Evolutionary conservation across 139 green algal genomes (phyloP).

Genomic region (Desmodesmus armatus): DNA sequence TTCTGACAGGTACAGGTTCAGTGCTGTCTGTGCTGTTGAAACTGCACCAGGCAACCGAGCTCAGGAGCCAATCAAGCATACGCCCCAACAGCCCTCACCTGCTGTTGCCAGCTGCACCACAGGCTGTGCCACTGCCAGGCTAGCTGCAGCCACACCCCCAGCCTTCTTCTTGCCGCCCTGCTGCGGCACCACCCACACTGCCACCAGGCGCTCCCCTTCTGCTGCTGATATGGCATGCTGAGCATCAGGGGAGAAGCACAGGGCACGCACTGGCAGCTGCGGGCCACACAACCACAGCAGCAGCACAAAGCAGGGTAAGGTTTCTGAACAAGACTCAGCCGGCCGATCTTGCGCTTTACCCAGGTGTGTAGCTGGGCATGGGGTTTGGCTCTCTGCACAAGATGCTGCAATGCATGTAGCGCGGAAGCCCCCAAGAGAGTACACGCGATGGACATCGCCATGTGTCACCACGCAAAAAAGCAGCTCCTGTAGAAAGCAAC

Average conservation of each 20-base stretch:
- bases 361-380: neutral
- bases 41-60: no score
- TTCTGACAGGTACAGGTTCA: no score
- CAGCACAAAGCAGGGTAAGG: neutral
- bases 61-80: no score
- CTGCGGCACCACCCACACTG: conserved; percentile 62
- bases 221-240: conserved; percentile 64
- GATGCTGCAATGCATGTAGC: no score
- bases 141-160: conserved; percentile 47
- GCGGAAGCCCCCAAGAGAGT: no score
- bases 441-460: no score
- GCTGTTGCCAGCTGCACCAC: conserved; percentile 50
- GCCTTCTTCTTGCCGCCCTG: conserved; percentile 40
- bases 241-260: conserved; percentile 62
- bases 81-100: no score
- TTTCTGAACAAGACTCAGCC: neutral
- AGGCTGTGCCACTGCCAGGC: conserved; percentile 58
- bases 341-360: no score
- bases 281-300: neutral
- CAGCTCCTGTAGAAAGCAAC: neutral
- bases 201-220: conserved; percentile 67
- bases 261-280: conserved; percentile 55
- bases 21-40: no score
- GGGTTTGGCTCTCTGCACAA: no score
- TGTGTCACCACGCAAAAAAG: no score